phyloP scores from a whole-genome alignment of 495 filamentous ascomycete genomes.

The Xylaria venustula region DNA sequence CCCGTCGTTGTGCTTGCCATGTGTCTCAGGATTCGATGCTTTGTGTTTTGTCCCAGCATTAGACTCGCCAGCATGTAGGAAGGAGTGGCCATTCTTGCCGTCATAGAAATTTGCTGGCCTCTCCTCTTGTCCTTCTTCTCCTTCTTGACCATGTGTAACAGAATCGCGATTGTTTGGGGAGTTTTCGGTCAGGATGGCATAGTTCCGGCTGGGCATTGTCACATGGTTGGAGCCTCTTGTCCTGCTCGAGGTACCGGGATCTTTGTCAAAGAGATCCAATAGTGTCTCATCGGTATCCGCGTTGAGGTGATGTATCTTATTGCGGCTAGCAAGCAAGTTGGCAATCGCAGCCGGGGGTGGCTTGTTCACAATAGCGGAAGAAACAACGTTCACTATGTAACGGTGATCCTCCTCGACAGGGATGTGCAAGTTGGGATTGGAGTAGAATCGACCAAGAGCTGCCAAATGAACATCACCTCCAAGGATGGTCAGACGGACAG shows the following conservation, averaged over 20 bases:
- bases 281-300: slow-evolving; percentile 83
- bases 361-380: slow-evolving; percentile 91
- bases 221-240: slow-evolving; percentile 69
- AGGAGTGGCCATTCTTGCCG: slow-evolving; percentile 60
- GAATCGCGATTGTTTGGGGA: slow-evolving; percentile 39
- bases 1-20: slow-evolving; percentile 55
- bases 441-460: slow-evolving; percentile 91
- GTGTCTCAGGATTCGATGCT: slow-evolving; percentile 53
- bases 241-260: slow-evolving; percentile 70
- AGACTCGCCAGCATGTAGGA: slow-evolving; percentile 63
- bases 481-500: slow-evolving; percentile 79
- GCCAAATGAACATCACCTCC: slow-evolving; percentile 93
- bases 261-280: slow-evolving; percentile 78
- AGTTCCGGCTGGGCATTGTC: slow-evolving; percentile 91
- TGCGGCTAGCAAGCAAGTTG: slow-evolving; percentile 77
- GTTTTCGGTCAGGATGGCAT: slow-evolving; percentile 76
- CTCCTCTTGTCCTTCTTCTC: not conserved
- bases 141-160: slow-evolving; percentile 16
- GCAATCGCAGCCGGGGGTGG: slow-evolving; percentile 86
- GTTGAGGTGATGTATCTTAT: slow-evolving; percentile 93
- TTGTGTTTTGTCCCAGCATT: slow-evolving; percentile 63
- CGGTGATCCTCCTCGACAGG: slow-evolving; percentile 82
- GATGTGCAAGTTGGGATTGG: slow-evolving; percentile 75
- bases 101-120: slow-evolving; percentile 17
- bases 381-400: slow-evolving; percentile 91